Percentiles rank a stretch among this genome's conserved stretches.
Evolutionary conservation across 1,139 yeast genomes (phyloP).

Genomic region (Protomyces lactucae-debilis): DNA sequence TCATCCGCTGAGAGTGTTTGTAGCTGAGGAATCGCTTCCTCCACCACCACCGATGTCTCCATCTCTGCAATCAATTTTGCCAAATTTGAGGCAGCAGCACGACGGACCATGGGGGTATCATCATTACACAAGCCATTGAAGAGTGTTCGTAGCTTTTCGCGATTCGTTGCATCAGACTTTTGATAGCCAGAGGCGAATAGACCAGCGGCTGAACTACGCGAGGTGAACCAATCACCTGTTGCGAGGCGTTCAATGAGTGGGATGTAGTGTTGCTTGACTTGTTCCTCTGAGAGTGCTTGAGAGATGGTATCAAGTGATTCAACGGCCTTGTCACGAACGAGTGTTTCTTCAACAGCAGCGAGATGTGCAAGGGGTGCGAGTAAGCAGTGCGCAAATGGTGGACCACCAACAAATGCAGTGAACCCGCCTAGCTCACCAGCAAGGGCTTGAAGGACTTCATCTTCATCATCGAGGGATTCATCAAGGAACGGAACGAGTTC

Average conservation of each 20-base stretch:
- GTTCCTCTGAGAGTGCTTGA: constrained; percentile 58
- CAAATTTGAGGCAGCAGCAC: constrained; percentile 83
- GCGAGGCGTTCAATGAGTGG: constrained; percentile 74
- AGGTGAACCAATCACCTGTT: constrained; percentile 91
- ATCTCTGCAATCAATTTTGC: constrained; percentile 47
- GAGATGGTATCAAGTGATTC: constrained; percentile 73
- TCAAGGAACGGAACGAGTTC: constrained; percentile 87
- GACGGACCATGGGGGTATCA: constrained; percentile 97
- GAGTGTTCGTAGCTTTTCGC: constrained; percentile 55
- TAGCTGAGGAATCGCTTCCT: constrained; percentile 67
- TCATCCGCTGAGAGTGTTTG: constrained; percentile 73
- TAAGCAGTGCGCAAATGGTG: constrained; percentile 66
- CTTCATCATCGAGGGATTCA: constrained; percentile 97
- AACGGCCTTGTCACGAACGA: constrained; percentile 92
- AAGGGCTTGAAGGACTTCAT: constrained; percentile 89
- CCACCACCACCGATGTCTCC: constrained; percentile 39
- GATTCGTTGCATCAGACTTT: constrained; percentile 50
- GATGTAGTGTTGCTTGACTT: constrained; percentile 62
- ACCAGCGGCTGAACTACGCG: constrained; percentile 89
- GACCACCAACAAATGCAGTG: constrained; percentile 83
- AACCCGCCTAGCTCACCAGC: constrained; percentile 88
- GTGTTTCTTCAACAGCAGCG: constrained; percentile 95
- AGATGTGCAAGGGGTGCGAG: constrained; percentile 82
- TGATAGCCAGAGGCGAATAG: constrained; percentile 67
- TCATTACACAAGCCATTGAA: constrained; percentile 73